These are phyloP conservation scores for Backusella luteola DNA, from an alignment of 192 early-diverging fungal genomes.

Conservation along the genomic window DNA sequence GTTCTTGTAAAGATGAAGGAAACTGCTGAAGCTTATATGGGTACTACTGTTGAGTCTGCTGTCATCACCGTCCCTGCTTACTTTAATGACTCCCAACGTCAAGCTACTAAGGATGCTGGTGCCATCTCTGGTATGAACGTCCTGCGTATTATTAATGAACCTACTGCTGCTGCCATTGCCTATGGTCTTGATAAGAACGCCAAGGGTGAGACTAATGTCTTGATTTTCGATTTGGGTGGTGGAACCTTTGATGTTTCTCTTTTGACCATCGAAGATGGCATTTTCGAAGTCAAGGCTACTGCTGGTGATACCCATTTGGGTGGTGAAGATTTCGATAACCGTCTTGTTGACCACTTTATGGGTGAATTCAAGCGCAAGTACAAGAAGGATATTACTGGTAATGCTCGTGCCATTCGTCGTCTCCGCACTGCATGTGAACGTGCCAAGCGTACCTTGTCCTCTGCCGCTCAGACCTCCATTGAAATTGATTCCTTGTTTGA, in stretches of 20 bases:
- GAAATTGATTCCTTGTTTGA: conserved; percentile 98
- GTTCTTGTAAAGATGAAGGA: conserved; percentile 98
- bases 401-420: conserved; percentile 93
- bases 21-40: conserved; percentile 81
- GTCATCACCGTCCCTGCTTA: conserved; percentile 98
- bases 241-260: conserved; percentile 99
- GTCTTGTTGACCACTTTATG: conserved; percentile 91
- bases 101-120: conserved; percentile 94
- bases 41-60: conserved; percentile 81
- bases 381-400: conserved; percentile 91
- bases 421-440: conserved; percentile 97
- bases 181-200: conserved; percentile 82
- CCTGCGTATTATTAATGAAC: conserved; percentile 92
- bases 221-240: conserved; percentile 98
- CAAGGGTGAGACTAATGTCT: conserved; percentile 95
- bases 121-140: conserved; percentile 86
- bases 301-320: conserved; percentile 99
- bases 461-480: conserved; percentile 90
- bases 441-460: conserved; percentile 96
- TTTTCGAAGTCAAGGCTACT: conserved; percentile 98
- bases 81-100: conserved; percentile 96
- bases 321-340: conserved; percentile 99
- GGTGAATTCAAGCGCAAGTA: conserved; percentile 98
- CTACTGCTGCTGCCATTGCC: conserved; percentile 90
- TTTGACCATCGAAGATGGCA: conserved; percentile 94